Percentiles rank a stretch among this genome's conserved stretches.
These are phyloP conservation scores for Fusarium equiseti DNA, from an alignment of 2,329 filamentous ascomycete genomes.

Conservation along the genomic window DNA sequence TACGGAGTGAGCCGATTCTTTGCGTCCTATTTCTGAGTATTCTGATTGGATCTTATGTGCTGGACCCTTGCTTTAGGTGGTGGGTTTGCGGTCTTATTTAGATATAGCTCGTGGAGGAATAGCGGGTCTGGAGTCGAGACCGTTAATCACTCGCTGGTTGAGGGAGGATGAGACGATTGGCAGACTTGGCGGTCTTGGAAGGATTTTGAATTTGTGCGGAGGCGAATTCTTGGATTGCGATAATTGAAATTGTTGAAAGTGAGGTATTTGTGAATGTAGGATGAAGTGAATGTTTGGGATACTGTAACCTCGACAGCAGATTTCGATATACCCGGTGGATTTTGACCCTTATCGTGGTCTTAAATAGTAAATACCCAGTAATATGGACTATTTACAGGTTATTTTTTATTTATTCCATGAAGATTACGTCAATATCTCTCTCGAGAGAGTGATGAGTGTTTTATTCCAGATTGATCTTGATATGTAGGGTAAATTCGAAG, in stretches of 20 bases:
- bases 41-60: conserved; percentile 8
- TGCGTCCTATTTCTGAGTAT: neutral
- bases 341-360: too few species aligned
- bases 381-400: too few species aligned
- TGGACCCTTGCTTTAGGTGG: conserved; percentile 4
- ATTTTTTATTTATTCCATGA: too few species aligned
- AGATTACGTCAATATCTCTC: too few species aligned
- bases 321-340: too few species aligned
- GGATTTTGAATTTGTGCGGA: neutral
- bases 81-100: conserved; percentile 6
- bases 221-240: neutral
- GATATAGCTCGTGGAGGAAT: conserved; percentile 19
- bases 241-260: too few species aligned
- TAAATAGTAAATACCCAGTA: neutral
- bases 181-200: neutral
- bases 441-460: too few species aligned
- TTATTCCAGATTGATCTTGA: too few species aligned
- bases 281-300: too few species aligned
- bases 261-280: too few species aligned
- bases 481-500: too few species aligned
- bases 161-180: neutral
- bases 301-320: too few species aligned
- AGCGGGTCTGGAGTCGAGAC: conserved; percentile 9
- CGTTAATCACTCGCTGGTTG: neutral
- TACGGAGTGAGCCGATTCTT: conserved; percentile 19